Conservation (phyloP, 2,329 filamentous ascomycete genomes). For the Neocatenulostroma microsporum region DNA sequence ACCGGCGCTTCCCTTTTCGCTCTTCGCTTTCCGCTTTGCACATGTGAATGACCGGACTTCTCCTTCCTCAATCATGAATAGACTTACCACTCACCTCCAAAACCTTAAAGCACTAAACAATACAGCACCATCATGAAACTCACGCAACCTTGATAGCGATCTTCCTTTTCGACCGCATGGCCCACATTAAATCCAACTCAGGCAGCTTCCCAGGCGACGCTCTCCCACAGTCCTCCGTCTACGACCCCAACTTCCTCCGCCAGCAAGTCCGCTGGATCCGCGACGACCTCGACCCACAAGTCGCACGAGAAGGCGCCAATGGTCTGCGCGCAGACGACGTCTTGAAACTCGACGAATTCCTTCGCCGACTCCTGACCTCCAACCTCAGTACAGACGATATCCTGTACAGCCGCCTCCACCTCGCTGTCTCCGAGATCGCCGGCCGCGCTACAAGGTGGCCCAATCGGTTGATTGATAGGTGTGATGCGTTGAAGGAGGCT, state of each 20-base stretch:
- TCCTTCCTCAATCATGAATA: too few relatives aligned
- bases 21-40: too few relatives aligned
- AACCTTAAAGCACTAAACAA: too few relatives aligned
- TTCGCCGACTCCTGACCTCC: conserved; percentile 23
- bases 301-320: conserved; percentile 41
- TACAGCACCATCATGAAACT: too few relatives aligned
- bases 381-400: conserved; percentile 30
- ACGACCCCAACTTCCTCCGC: conserved; percentile 27
- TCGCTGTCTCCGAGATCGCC: conserved; percentile 36
- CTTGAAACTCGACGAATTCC: conserved; percentile 36
- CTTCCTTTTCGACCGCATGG: too few relatives aligned
- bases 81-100: too few relatives aligned
- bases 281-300: conserved; percentile 39
- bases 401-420: conserved; percentile 40
- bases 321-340: conserved; percentile 37
- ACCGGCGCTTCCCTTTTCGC: too few relatives aligned
- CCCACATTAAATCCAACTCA: too few relatives aligned
- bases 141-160: too few relatives aligned
- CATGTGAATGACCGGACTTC: too few relatives aligned
- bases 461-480: conserved; percentile 35
- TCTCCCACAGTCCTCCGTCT: too few relatives aligned
- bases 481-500: conserved; percentile 33
- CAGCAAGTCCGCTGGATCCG: conserved; percentile 39
- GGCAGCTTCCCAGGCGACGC: too few relatives aligned
- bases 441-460: conserved; percentile 44